phyloP scores from a whole-genome alignment of 2,329 filamentous ascomycete genomes.

The Coleophoma eucalyptorum region DNA sequence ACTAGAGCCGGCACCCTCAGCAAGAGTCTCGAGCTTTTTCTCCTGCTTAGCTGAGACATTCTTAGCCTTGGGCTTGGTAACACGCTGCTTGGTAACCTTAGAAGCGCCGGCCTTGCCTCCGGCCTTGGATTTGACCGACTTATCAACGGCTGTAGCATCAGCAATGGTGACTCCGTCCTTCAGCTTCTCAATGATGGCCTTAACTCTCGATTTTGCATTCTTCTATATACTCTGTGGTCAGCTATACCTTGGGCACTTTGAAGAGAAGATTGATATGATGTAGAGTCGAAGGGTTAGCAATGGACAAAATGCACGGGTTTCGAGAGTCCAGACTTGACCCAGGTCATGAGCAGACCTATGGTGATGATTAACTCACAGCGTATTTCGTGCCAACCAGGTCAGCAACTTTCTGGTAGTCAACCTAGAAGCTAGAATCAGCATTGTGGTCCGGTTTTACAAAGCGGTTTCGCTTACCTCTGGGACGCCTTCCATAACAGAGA shows the following conservation, averaged over 20 bases:
- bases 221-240: background rate
- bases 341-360: no score
- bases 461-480: background rate
- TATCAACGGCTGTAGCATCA: conserved; percentile 1
- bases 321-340: no score
- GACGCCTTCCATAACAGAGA: background rate
- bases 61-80: no score
- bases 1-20: no score
- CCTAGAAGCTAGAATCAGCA: background rate
- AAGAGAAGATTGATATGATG: no score
- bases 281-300: no score
- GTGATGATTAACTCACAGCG: background rate
- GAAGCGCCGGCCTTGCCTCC: background rate
- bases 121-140: background rate
- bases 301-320: no score
- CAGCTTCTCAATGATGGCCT: background rate
- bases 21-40: no score
- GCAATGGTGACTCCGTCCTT: background rate
- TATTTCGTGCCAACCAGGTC: conserved; percentile 1
- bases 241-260: no score
- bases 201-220: background rate
- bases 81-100: background rate
- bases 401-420: background rate
- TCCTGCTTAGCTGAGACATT: no score
- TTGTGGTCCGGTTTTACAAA: background rate